Conservation (phyloP, 1,284 basidiomycete species). For the Tylopilus microsporus region DNA sequence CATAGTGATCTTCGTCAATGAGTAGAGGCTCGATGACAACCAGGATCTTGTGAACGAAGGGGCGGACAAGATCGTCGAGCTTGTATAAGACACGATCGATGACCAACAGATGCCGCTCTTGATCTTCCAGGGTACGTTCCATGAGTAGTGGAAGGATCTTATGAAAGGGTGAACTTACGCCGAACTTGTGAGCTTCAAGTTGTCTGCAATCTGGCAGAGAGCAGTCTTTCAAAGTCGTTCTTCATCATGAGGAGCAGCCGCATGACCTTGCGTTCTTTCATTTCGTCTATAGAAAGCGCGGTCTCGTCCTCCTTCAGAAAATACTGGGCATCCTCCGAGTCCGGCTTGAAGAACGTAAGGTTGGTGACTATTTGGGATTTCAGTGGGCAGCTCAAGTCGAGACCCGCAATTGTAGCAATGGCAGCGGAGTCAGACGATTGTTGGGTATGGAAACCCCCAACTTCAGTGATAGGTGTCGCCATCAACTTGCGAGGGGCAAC, state of each 20-base stretch:
- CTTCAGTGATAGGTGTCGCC: slow-evolving; percentile 63
- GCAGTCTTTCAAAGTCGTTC: slow-evolving; percentile 98
- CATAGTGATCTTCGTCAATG: slow-evolving; percentile 99
- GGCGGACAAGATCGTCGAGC: slow-evolving; percentile 96
- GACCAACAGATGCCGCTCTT: slow-evolving; percentile 96
- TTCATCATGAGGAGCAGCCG: slow-evolving; percentile 99
- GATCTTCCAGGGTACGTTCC: slow-evolving; percentile 98
- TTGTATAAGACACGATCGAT: slow-evolving; percentile 99
- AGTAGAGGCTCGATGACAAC: slow-evolving; percentile 99
- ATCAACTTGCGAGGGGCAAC: too few species aligned
- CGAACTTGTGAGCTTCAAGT: slow-evolving; percentile 86
- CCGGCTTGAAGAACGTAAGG: slow-evolving; percentile 96
- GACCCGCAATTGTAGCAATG: slow-evolving; percentile 81
- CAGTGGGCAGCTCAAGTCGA: slow-evolving; percentile 91
- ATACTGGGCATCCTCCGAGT: slow-evolving; percentile 83
- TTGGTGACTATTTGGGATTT: slow-evolving; percentile 96
- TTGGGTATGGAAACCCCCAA: slow-evolving; percentile 92
- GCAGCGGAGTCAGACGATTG: slow-evolving; percentile 88
- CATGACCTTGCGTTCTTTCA: slow-evolving; percentile 99
- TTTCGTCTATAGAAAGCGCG: slow-evolving; percentile 90
- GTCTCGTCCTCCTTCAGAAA: slow-evolving; percentile 95
- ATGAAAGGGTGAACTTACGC: slow-evolving; percentile 98
- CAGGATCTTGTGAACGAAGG: slow-evolving; percentile 98
- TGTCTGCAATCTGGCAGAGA: slow-evolving; percentile 98
- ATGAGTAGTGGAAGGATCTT: slow-evolving; percentile 98